These are phyloP conservation scores for Barnettozyma salicaria DNA, from an alignment of 805 yeast genomes.

Conservation along the genomic window DNA sequence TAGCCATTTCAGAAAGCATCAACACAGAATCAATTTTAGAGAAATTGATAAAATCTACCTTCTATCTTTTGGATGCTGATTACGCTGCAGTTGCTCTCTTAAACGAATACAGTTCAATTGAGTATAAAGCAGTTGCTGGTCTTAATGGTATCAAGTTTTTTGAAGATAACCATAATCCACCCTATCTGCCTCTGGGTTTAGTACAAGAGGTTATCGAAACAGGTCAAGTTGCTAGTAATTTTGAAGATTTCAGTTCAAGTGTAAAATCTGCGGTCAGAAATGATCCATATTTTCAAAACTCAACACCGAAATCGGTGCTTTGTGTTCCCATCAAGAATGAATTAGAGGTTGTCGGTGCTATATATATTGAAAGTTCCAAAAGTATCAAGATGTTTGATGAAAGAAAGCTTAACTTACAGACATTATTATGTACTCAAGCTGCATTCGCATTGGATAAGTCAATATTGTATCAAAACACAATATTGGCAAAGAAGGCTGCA, in stretches of 20 bases:
- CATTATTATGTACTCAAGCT: conserved; percentile 44
- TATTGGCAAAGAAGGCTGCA: conserved; percentile 79
- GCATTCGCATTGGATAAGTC: conserved; percentile 47
- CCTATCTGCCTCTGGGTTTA: conserved; percentile 40
- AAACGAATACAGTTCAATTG: conserved; percentile 26
- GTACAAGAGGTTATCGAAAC: conserved; percentile 34
- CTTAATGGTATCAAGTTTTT: conserved; percentile 32
- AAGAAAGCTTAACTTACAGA: conserved; percentile 35
- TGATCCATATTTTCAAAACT: conserved; percentile 37
- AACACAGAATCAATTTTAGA: conserved; percentile 33
- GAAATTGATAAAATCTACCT: conserved; percentile 35
- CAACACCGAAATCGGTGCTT: conserved; percentile 31
- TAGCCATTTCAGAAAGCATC: conserved; percentile 44
- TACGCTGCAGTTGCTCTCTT: conserved; percentile 29
- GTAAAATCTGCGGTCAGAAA: conserved; percentile 31
- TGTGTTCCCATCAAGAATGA: conserved; percentile 43
- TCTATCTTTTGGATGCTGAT: conserved; percentile 34
- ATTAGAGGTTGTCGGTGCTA: conserved; percentile 37
- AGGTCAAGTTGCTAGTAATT: conserved; percentile 33
- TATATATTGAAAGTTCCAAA: conserved; percentile 37
- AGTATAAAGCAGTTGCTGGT: conserved; percentile 30
- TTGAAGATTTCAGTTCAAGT: conserved; percentile 28
- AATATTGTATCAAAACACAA: conserved; percentile 41
- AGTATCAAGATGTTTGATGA: conserved; percentile 26
- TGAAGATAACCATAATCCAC: conserved; percentile 34